Evolutionary conservation across 2,329 filamentous ascomycete species (phyloP).

Genomic region (Ophidiomyces ophidiicola): DNA sequence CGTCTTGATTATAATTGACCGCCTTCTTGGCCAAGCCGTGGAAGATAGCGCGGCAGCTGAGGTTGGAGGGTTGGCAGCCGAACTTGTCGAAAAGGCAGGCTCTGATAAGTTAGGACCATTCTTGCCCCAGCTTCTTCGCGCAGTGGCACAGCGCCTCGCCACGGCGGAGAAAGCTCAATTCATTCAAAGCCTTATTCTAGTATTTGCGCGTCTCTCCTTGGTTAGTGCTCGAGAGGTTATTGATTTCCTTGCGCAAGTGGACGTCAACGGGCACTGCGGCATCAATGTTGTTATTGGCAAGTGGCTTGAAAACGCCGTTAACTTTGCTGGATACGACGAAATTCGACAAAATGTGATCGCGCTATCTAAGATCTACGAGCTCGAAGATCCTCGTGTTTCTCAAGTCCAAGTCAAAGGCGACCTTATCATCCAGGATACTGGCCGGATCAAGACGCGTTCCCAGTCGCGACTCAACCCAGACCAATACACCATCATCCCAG

Average conservation of each 20-base stretch:
- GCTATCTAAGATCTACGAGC: constrained; percentile 75
- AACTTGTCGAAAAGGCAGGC: constrained; percentile 90
- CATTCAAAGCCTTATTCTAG: constrained; percentile 89
- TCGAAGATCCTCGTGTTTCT: constrained; percentile 68
- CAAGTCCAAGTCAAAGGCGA: constrained; percentile 85
- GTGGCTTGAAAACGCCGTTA: constrained; percentile 94
- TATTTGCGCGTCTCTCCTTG: constrained; percentile 82
- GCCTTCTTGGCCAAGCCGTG: constrained; percentile 69
- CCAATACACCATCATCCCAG: constrained; percentile 74
- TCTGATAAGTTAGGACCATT: constrained; percentile 83
- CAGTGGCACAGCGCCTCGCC: constrained; percentile 72
- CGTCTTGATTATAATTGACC: constrained; percentile 81
- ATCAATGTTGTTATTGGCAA: constrained; percentile 80
- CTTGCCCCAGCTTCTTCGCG: constrained; percentile 73
- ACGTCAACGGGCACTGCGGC: constrained; percentile 64
- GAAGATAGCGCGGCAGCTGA: constrained; percentile 92
- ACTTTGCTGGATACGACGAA: constrained; percentile 95
- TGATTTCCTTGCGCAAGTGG: constrained; percentile 74
- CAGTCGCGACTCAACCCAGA: constrained; percentile 81
- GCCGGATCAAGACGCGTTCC: constrained; percentile 86
- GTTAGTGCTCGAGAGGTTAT: constrained; percentile 79
- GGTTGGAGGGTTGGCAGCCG: constrained; percentile 84
- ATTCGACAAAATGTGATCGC: constrained; percentile 95
- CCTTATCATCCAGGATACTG: constrained; percentile 64
- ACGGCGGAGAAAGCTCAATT: constrained; percentile 76